Evolutionary conservation across 768 basidiomycete species (phyloP), one percentile per base, ranked within the genome.

Genomic region (Crassisporium funariophilum): DNA sequence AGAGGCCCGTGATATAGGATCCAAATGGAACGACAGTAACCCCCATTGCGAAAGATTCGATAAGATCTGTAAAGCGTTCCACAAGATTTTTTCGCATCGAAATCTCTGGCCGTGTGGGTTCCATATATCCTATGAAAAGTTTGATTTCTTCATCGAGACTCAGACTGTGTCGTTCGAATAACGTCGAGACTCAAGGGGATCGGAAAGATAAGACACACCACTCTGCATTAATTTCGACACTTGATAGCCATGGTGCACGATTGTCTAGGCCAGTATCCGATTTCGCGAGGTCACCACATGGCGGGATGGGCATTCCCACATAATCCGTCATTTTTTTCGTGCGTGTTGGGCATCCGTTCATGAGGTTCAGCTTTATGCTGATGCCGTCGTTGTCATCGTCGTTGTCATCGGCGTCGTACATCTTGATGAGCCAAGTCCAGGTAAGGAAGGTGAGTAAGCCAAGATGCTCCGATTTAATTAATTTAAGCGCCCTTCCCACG

Each of bases 1-100:
- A 57, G 5, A 64, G 54, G n/a, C 59, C 62, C 4, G 60, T 61
- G 12, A 56, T 57, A 27, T 48, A 59, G 5, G 60, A 62, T 35
- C 62, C 62, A 17, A 61, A 54, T 10, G 55, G 50, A 5, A 35
- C 43, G 4, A 58, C 57, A 0, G 53, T 51, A 10, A 47, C 55
- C 12, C 39, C 40, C n/a, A 41, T 35, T 2, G 21, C 40, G 23
- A 56, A 52, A 16, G 50, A 51, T 29, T 13, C 35, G n/a, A 61
- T 48, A 4, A 61, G 54, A 15, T 16, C 22, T 2, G 47, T 55
- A 37, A 64, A 61, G 13, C 62, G 55, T 15, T 40, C 13, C 13
- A 61, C 51, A 12, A 61, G 49, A 38, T 59, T 53, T 21, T 48
- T 27, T 2, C 62, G 57, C 11, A 46, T 17, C 2, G 22, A 35